These are phyloP conservation scores for Stemphylium beticola DNA, from an alignment of 2,329 filamentous ascomycete genomes.

Conservation along the genomic window DNA sequence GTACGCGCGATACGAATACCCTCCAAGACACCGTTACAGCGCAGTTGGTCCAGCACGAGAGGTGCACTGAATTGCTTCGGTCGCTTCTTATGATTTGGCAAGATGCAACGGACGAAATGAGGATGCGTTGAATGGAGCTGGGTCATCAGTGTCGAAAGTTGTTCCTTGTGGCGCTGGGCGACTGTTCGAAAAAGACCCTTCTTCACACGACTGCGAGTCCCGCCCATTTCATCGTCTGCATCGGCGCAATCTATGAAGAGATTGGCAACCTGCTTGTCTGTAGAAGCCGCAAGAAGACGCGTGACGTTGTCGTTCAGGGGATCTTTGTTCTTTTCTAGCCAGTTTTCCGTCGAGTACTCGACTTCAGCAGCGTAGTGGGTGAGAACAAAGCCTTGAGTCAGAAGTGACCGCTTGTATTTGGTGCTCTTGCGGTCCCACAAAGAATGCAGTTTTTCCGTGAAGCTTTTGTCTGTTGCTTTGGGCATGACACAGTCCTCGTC, in stretches of 20 bases:
- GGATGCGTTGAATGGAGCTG: slow-evolving; percentile 96
- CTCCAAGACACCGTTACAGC: slow-evolving; percentile 98
- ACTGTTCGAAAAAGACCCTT: slow-evolving; percentile 97
- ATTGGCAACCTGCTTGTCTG: slow-evolving; percentile 79
- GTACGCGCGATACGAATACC: slow-evolving; percentile 96
- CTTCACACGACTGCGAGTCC: slow-evolving; percentile 82
- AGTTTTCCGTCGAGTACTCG: slow-evolving; percentile 92
- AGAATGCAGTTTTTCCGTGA: slow-evolving; percentile 96
- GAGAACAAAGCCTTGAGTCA: slow-evolving; percentile 90
- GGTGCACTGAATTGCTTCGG: slow-evolving; percentile 91
- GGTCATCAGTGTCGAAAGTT: slow-evolving; percentile 93
- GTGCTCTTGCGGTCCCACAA: slow-evolving; percentile 95
- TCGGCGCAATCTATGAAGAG: slow-evolving; percentile 91
- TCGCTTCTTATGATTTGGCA: slow-evolving; percentile 97
- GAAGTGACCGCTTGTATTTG: slow-evolving; percentile 88
- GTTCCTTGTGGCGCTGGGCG: slow-evolving; percentile 96
- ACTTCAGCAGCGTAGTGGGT: slow-evolving; percentile 98
- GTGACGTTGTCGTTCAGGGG: slow-evolving; percentile 97
- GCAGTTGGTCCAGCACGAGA: slow-evolving; percentile 94
- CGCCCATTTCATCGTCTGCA: slow-evolving; percentile 72
- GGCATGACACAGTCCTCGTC: slow-evolving; percentile 99
- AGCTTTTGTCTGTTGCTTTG: slow-evolving; percentile 94
- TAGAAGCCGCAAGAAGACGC: slow-evolving; percentile 80
- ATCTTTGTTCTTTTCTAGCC: slow-evolving; percentile 99
- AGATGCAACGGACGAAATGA: slow-evolving; percentile 96